A percentile compares a stretch with the other conserved stretches of the same genome.
Evolutionary conservation across 2,329 filamentous ascomycete genomes (phyloP).

Genomic region (Magnaporthiopsis rhizophila): DNA sequence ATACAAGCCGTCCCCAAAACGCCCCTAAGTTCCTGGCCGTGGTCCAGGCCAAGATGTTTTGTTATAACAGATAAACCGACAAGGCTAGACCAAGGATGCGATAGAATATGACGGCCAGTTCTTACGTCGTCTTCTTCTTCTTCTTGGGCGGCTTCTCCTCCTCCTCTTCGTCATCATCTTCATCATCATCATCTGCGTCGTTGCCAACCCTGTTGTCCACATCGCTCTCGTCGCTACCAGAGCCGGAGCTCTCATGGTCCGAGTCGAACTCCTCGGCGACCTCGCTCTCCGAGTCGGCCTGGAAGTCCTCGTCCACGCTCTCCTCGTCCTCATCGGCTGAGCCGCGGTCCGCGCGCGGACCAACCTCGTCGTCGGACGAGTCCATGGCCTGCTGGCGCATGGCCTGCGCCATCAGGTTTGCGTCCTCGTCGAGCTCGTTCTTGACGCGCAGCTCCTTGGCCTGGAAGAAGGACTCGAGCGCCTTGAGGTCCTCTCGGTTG

Average conservation of each 20-base stretch:
- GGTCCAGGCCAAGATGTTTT: neutral
- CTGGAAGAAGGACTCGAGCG: constrained; percentile 96
- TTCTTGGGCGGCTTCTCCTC: constrained; percentile 31
- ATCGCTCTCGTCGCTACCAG: constrained; percentile 57
- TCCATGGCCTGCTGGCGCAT: constrained; percentile 77
- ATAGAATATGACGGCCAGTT: neutral
- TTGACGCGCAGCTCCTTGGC: constrained; percentile 90
- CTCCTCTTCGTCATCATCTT: constrained; percentile 34
- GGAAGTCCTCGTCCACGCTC: constrained; percentile 92
- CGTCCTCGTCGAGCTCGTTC: constrained; percentile 97
- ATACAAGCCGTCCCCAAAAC: neutral
- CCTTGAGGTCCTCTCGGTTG: constrained; percentile 94
- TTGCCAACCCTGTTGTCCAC: constrained; percentile 38
- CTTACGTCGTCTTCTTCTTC: constrained; percentile 32
- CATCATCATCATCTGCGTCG: constrained; percentile 36
- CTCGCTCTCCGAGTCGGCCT: constrained; percentile 84
- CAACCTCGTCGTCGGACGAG: constrained; percentile 75
- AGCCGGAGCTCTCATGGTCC: constrained; percentile 77
- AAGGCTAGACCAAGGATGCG: neutral
- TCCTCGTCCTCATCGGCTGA: constrained; percentile 95
- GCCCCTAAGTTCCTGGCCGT: neutral
- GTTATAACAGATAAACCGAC: neutral
- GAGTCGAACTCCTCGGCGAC: constrained; percentile 96
- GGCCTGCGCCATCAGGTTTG: constrained; percentile 69
- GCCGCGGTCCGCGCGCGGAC: constrained; percentile 65